Conservation (phyloP, 306 rosid species). For the Dalbergia oliveri region DNA sequence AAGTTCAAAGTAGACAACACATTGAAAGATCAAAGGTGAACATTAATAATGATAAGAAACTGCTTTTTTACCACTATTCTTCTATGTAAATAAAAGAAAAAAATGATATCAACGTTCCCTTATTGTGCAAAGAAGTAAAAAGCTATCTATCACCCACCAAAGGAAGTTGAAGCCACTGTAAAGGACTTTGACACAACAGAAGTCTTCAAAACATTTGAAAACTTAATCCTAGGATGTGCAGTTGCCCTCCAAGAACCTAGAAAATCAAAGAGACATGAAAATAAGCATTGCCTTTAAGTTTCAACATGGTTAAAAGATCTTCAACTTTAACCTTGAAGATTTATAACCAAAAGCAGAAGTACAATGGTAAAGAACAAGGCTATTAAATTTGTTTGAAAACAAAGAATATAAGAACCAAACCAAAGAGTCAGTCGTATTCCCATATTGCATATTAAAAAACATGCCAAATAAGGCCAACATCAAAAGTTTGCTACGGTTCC, state of each 20-base stretch:
- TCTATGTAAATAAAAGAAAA: background rate
- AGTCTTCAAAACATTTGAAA: constrained; percentile 39
- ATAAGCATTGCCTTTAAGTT: constrained; percentile 44
- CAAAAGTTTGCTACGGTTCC: constrained; percentile 44
- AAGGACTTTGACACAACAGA: constrained; percentile 23
- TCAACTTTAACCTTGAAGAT: constrained; percentile 45
- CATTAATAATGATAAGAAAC: background rate
- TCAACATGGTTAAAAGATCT: constrained; percentile 31
- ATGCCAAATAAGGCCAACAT: constrained; percentile 41
- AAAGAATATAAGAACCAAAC: constrained; percentile 41
- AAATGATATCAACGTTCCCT: constrained; percentile 44
- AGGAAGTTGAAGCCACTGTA: constrained; percentile 29
- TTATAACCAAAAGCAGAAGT: constrained; percentile 46
- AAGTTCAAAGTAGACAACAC: background rate
- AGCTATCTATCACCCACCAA: constrained; percentile 39
- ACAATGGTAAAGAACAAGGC: constrained; percentile 28
- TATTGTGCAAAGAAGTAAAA: constrained; percentile 31
- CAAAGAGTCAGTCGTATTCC: constrained; percentile 42
- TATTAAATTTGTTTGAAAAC: constrained; percentile 41
- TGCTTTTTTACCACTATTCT: constrained; percentile 17
- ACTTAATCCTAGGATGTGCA: constrained; percentile 45
- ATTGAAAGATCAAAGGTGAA: constrained; percentile 15
- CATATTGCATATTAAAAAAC: constrained; percentile 42
- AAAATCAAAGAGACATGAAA: constrained; percentile 37
- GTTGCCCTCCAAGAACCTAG: constrained; percentile 35